Conservation (phyloP, 257 asterid genomes). For the Nicotiana undulata region DNA sequence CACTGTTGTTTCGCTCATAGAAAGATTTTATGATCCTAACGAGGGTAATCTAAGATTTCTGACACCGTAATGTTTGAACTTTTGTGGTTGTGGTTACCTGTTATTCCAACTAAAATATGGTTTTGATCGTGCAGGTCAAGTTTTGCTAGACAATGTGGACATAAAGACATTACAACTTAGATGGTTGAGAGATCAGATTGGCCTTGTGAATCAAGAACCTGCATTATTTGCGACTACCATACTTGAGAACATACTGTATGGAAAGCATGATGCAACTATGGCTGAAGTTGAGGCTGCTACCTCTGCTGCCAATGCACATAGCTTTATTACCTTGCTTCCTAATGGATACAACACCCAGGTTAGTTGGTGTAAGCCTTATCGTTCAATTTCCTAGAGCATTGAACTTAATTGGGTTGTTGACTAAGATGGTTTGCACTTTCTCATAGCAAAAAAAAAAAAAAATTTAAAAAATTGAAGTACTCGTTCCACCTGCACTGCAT, state of each 20-base stretch:
- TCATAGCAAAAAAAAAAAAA: no score
- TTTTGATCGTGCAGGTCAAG: slow-evolving; percentile 50
- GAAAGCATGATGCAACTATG: slow-evolving; percentile 93
- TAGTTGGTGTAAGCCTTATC: not conserved
- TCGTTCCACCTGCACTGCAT: no score
- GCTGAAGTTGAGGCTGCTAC: slow-evolving; percentile 90
- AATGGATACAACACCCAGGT: slow-evolving; percentile 96
- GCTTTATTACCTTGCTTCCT: slow-evolving; percentile 85
- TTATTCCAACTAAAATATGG: not conserved
- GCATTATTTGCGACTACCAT: slow-evolving; percentile 97
- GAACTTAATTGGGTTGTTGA: not conserved
- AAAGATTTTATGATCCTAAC: slow-evolving; percentile 91
- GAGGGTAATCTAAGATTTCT: slow-evolving; percentile 49
- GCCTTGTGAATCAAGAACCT: slow-evolving; percentile 98
- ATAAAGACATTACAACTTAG: slow-evolving; percentile 77
- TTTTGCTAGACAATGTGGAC: slow-evolving; percentile 74
- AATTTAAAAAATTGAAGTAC: no score
- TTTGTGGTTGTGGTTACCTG: not conserved
- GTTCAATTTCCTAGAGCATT: not conserved
- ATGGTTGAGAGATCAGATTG: slow-evolving; percentile 92
- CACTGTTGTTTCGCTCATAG: slow-evolving; percentile 85
- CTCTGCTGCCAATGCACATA: slow-evolving; percentile 90
- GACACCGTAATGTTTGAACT: not conserved
- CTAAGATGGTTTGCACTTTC: not conserved
- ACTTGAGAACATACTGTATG: slow-evolving; percentile 85